phyloP scores from a whole-genome alignment of 208 protist species.

The Naegleria fowleri region DNA sequence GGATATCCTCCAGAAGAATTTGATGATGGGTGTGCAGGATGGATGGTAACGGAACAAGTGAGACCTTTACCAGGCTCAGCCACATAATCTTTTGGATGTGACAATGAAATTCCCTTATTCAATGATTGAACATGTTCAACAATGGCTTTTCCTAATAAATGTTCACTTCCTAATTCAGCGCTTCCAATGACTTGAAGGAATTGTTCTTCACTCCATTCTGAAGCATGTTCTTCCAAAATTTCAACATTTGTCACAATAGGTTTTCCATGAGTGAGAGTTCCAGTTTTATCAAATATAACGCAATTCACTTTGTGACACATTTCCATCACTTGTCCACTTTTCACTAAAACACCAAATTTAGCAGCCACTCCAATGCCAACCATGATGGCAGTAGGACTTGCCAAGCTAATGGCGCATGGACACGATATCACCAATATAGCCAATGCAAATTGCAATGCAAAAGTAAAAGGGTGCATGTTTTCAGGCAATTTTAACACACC shows the following conservation, averaged over 20 bases:
- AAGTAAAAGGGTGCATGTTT: conserved; percentile 49
- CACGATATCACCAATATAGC: conserved; percentile 88
- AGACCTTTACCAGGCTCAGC: conserved; percentile 50
- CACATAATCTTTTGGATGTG: conserved; percentile 54
- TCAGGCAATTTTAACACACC: conserved; percentile 57
- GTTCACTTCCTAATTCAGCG: conserved; percentile 42
- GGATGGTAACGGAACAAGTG: neutral
- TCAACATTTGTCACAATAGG: conserved; percentile 59
- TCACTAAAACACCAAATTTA: conserved; percentile 79
- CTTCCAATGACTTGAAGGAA: neutral
- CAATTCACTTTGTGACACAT: conserved; percentile 56
- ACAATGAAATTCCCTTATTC: conserved; percentile 46
- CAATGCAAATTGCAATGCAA: conserved; percentile 86
- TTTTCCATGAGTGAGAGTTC: conserved; percentile 84
- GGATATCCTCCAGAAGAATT: too few species aligned
- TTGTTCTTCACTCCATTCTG: conserved; percentile 20
- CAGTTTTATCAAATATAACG: conserved; percentile 94
- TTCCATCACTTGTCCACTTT: conserved; percentile 80
- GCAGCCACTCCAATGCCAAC: conserved; percentile 88
- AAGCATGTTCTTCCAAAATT: conserved; percentile 22
- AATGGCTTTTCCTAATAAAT: conserved; percentile 78
- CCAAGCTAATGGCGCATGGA: conserved; percentile 90
- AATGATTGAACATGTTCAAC: conserved; percentile 26
- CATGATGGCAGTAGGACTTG: conserved; percentile 93
- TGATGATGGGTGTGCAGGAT: conserved; percentile 34